Evolutionary conservation across 441 rosid genomes (phyloP).

Genomic region (Populus hybrid): DNA sequence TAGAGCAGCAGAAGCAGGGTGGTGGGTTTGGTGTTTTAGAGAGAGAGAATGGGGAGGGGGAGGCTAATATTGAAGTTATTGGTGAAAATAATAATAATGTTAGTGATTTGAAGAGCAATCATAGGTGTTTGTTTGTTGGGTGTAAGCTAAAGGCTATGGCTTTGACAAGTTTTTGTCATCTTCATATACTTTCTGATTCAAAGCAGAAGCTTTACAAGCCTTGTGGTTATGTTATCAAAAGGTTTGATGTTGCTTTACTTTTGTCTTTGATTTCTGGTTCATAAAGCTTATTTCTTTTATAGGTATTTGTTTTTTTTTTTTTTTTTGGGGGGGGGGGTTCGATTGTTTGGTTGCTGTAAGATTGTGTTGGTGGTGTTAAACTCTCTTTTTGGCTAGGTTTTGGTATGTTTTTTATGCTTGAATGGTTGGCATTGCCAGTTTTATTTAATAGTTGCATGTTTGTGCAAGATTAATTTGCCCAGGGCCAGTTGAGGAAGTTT

Average conservation of each 20-base stretch:
- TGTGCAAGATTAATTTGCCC: not conserved
- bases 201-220: slow-evolving; percentile 89
- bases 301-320: not conserved
- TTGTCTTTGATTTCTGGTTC: not conserved
- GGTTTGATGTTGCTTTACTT: slow-evolving; percentile 32
- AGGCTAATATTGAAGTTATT: slow-evolving; percentile 25
- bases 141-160: slow-evolving; percentile 85
- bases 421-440: not conserved
- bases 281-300: not conserved
- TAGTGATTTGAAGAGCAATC: slow-evolving; percentile 30
- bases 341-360: not conserved
- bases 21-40: not conserved
- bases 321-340: not conserved
- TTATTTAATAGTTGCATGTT: not conserved
- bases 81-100: slow-evolving; percentile 27
- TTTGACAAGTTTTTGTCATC: slow-evolving; percentile 70
- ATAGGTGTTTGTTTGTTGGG: slow-evolving; percentile 56
- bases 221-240: slow-evolving; percentile 70
- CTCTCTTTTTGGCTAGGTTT: not conserved
- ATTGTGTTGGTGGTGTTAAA: not conserved
- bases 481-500: not conserved
- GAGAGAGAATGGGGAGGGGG: slow-evolving; percentile 7
- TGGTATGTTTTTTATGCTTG: not conserved
- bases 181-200: slow-evolving; percentile 77
- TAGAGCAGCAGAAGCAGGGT: slow-evolving; percentile 14